Evolutionary conservation across 2,329 filamentous ascomycete species (phyloP).

Genomic region (Alternaria viburni): DNA sequence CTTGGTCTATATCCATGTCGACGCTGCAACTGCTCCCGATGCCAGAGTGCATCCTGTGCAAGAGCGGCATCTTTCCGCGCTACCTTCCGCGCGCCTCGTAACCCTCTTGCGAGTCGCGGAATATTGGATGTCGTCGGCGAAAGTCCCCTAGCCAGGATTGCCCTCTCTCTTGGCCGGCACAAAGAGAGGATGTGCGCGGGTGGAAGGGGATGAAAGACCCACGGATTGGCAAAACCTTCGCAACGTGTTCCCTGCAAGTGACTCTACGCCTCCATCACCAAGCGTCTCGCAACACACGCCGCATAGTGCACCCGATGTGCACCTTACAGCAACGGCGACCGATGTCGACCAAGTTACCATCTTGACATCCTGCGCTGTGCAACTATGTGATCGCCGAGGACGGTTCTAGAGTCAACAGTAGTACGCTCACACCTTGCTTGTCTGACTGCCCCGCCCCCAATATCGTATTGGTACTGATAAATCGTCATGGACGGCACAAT

Average conservation of each 20-base stretch:
- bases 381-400: slow-evolving; percentile 39
- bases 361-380: slow-evolving; percentile 22
- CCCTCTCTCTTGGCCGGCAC: slow-evolving; percentile 15
- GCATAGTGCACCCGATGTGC: slow-evolving; percentile 20
- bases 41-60: slow-evolving; percentile 18
- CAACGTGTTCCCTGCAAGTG: slow-evolving; percentile 27
- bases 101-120: slow-evolving; percentile 16
- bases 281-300: slow-evolving; percentile 6
- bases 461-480: slow-evolving; percentile 18
- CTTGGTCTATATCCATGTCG: slow-evolving; percentile 1
- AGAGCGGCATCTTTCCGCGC: slow-evolving; percentile 10
- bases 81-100: slow-evolving; percentile 6
- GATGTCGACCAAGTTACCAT: slow-evolving; percentile 19
- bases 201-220: slow-evolving; percentile 20
- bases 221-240: slow-evolving; percentile 17
- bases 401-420: slow-evolving; percentile 25
- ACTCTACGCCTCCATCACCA: slow-evolving; percentile 6
- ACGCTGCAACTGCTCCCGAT: slow-evolving; percentile 20
- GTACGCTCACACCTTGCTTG: slow-evolving; percentile 17
- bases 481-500: slow-evolving; percentile 6
- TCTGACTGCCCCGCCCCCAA: slow-evolving; percentile 22
- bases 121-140: slow-evolving; percentile 14
- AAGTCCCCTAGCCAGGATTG: slow-evolving; percentile 22
- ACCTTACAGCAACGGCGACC: slow-evolving; percentile 38
- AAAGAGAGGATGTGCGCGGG: slow-evolving; percentile 31